Evolutionary conservation across 495 filamentous ascomycete genomes (phyloP), one percentile per base, ranked within the genome.

Genomic region (Penicillium malachiteum): DNA sequence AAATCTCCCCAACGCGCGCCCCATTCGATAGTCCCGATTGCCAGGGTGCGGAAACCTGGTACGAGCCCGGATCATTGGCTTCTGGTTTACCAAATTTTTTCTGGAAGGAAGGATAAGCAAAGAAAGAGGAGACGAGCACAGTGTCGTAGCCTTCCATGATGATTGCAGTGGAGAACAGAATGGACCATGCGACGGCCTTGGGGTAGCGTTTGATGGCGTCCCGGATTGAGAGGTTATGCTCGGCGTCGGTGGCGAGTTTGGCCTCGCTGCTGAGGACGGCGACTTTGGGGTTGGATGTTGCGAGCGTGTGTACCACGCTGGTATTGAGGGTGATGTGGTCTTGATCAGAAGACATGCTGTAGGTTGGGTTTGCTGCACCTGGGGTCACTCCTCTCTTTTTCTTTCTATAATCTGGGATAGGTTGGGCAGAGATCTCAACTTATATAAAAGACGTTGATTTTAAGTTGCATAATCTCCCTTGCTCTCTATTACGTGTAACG

Each of bases 11-110:
- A 45, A 76, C 64, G 7, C 65, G 63, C 3, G 69, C 73, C 18
- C 72, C 86, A 59, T 89, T 88, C 34, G 78, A 82, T 17, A 90
- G 71, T 12, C 83, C 87, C 3, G 86, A 74, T 60, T 89, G 85
- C 87, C 87, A 63, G 1, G 76, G 74, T 30, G 75, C 57, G 31
- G 81, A 60, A 11, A 70, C 60, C 58, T 76, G 79, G 14, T 61
- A 57, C 34, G 73, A 69, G 31, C 71, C 56, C 5, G 18, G 21
- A 17, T 14, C 16, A 10, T 59, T 43, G 11, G 56, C 43, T 31
- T n/a, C 12, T 12, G 16, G 41, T 18, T 18, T 5, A 9, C 77
- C 78, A 42, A 70, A 79, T 33, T 56, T 68, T 13, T 57, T 39
- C 34, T 75, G 69, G 67, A 78, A 79, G 10, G 60, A 43, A 1